These are phyloP conservation scores for Rhodotorula taiwanensis DNA, from an alignment of 768 basidiomycete genomes.

Conservation along the genomic window DNA sequence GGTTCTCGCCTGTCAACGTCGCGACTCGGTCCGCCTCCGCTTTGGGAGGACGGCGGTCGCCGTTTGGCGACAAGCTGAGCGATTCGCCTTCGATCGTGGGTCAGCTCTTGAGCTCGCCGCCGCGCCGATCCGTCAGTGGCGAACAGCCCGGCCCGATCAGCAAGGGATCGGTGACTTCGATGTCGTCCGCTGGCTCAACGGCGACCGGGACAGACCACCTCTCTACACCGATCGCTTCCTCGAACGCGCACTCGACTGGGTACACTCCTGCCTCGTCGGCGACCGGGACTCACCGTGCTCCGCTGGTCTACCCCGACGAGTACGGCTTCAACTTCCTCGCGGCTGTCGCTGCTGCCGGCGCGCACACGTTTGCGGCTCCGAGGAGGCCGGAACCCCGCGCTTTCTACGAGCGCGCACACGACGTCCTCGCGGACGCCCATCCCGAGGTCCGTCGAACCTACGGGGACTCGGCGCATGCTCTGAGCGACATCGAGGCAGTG, in stretches of 20 bases:
- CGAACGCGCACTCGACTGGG: constrained; percentile 20
- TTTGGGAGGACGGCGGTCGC: constrained; percentile 10
- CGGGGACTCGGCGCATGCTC: constrained; percentile 6
- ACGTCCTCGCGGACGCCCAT: not conserved
- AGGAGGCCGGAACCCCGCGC: not conserved
- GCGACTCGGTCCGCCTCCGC: constrained; percentile 7
- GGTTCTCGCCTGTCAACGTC: constrained; percentile 9
- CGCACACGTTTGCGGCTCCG: too few relatives aligned
- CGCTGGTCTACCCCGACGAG: constrained; percentile 29
- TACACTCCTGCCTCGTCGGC: constrained; percentile 33
- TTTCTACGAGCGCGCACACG: constrained; percentile 26
- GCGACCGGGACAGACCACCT: constrained; percentile 21
- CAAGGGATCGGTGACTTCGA: constrained; percentile 37
- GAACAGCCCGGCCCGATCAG: not conserved
- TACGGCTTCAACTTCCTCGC: constrained; percentile 34
- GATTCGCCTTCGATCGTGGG: constrained; percentile 35
- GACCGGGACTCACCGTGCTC: constrained; percentile 12
- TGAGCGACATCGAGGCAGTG: constrained; percentile 28
- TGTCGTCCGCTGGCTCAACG: constrained; percentile 21
- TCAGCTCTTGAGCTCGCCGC: constrained; percentile 20
- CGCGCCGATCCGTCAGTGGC: not conserved
- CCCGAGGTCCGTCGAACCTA: constrained; percentile 16
- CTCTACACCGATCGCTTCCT: constrained; percentile 25
- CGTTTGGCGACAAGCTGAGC: constrained; percentile 12
- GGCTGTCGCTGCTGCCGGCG: constrained; percentile 22